Evolutionary conservation across 1,139 yeast genomes (phyloP).

Genomic region (Lodderomyces jiufengensis): DNA sequence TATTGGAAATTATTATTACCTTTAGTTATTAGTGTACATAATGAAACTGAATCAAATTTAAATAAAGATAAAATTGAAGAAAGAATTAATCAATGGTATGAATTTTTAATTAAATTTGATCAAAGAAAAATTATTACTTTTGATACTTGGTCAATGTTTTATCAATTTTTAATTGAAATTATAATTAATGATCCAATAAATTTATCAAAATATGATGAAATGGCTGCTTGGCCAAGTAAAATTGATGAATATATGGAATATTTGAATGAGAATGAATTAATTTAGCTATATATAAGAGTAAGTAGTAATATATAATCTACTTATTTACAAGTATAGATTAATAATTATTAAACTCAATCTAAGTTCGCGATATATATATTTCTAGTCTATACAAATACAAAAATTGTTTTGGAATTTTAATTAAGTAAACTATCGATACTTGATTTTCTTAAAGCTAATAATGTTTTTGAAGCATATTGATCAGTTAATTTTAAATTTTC

Average conservation of each 20-base stretch:
- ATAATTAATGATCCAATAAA: slow-evolving; percentile 43
- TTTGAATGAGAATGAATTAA: slow-evolving; percentile 32
- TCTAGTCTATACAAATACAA: too few species aligned
- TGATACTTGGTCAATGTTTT: slow-evolving; percentile 86
- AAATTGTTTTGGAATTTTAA: too few species aligned
- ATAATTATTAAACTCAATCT: not conserved
- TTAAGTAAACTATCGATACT: slow-evolving; percentile 41
- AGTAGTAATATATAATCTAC: too few species aligned
- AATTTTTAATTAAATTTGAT: slow-evolving; percentile 32
- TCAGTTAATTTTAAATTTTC: slow-evolving; percentile 16
- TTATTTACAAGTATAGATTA: too few species aligned
- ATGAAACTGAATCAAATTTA: slow-evolving; percentile 2
- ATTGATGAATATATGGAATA: slow-evolving; percentile 81
- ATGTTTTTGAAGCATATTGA: slow-evolving; percentile 40
- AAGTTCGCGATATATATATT: too few species aligned
- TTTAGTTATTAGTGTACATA: slow-evolving; percentile 17
- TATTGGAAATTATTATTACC: slow-evolving; percentile 72
- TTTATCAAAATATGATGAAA: slow-evolving; percentile 61
- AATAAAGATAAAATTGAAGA: slow-evolving; percentile 11
- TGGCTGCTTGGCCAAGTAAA: slow-evolving; percentile 88
- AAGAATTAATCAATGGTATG: slow-evolving; percentile 50
- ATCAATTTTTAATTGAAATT: slow-evolving; percentile 58
- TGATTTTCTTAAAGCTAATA: slow-evolving; percentile 43
- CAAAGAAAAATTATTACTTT: slow-evolving; percentile 49
- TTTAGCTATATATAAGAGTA: slow-evolving; percentile 5